These are phyloP conservation scores for Coffea eugenioides DNA, from an alignment of 257 asterid genomes.

Conservation along the genomic window DNA sequence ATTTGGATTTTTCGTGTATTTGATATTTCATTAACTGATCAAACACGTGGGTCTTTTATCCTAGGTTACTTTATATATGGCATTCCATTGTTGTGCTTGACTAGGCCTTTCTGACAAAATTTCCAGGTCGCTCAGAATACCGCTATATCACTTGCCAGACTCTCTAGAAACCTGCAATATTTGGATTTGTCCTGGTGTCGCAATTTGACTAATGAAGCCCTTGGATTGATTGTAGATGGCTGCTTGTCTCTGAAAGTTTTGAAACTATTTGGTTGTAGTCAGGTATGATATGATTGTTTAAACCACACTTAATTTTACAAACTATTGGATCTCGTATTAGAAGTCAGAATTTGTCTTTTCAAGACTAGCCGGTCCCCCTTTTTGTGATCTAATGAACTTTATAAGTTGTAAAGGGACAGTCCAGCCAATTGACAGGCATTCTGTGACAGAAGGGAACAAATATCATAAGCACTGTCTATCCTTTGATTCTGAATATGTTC, in stretches of 20 bases:
- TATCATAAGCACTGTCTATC: too few relatives aligned
- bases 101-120: constrained; percentile 16
- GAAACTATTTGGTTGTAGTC: constrained; percentile 85
- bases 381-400: too few relatives aligned
- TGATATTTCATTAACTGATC: neutral
- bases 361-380: neutral
- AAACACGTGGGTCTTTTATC: neutral
- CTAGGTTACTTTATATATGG: neutral
- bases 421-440: neutral
- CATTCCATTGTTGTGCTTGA: constrained; percentile 13
- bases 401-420: neutral
- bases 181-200: constrained; percentile 95
- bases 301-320: neutral
- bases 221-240: constrained; percentile 84
- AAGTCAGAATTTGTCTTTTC: neutral
- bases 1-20: too few relatives aligned
- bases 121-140: constrained; percentile 74
- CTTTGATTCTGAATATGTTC: too few relatives aligned
- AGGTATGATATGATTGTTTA: constrained; percentile 40
- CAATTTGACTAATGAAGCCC: constrained; percentile 68
- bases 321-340: neutral
- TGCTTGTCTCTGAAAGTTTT: constrained; percentile 65
- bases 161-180: constrained; percentile 51
- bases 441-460: too few relatives aligned
- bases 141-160: constrained; percentile 70